Conservation (phyloP, 495 filamentous ascomycete genomes). For the Sordaria brevicollis region DNA sequence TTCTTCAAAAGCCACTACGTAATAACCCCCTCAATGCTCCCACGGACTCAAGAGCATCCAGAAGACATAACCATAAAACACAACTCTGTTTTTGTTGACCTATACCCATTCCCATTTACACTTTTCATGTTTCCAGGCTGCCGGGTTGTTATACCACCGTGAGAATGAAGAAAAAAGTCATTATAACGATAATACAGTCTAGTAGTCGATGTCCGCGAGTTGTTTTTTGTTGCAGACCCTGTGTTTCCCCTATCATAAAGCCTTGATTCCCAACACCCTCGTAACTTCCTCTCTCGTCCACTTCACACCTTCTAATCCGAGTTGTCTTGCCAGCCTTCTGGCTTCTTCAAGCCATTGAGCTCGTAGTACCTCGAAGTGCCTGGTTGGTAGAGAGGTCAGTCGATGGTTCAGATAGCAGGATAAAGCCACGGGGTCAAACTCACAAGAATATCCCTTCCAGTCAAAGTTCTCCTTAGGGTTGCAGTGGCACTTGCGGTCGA, state of each 20-base stretch:
- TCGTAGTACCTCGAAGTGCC: slow-evolving; percentile 79
- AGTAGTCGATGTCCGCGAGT: background rate
- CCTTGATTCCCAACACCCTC: background rate
- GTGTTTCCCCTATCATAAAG: background rate
- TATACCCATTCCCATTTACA: background rate
- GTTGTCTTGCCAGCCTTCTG: slow-evolving; percentile 69
- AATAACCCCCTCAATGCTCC: background rate
- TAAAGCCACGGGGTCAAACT: slow-evolving; percentile 21
- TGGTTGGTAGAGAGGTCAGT: slow-evolving; percentile 14
- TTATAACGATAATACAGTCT: background rate
- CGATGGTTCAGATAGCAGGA: background rate
- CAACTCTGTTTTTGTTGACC: background rate
- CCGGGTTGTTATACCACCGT: background rate
- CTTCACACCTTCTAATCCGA: slow-evolving; percentile 39
- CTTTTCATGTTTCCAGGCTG: background rate
- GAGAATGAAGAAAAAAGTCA: background rate
- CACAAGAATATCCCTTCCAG: slow-evolving; percentile 96
- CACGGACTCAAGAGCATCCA: background rate
- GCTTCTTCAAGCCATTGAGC: slow-evolving; percentile 66
- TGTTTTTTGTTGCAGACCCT: background rate
- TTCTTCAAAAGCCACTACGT: too few relatives aligned
- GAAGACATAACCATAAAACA: background rate
- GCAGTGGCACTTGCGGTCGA: slow-evolving; percentile 83
- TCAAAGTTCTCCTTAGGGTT: slow-evolving; percentile 97
- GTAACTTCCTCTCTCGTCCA: background rate